phyloP scores from a whole-genome alignment of 2,329 filamentous ascomycete genomes.

The Scedosporium boydii region DNA sequence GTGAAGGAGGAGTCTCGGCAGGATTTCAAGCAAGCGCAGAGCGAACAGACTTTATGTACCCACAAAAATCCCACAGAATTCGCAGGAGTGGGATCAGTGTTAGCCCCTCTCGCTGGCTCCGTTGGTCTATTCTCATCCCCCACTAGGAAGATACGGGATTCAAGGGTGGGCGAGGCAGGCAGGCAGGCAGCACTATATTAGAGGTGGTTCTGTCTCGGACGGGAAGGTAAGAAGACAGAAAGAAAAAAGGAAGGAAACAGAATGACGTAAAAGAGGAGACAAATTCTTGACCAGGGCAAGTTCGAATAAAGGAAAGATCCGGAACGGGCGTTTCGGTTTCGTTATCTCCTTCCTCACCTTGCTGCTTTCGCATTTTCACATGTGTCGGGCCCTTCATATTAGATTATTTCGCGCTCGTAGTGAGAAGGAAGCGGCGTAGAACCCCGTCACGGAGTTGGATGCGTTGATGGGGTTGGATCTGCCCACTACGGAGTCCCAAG shows the following conservation, averaged over 20 bases:
- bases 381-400: background rate
- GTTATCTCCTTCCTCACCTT: background rate
- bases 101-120: background rate
- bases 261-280: background rate
- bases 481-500: background rate
- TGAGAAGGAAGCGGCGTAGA: background rate
- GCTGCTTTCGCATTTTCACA: background rate
- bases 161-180: background rate
- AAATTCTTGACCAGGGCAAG: background rate
- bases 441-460: background rate
- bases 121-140: background rate
- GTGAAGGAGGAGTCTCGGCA: background rate
- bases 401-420: background rate
- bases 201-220: background rate
- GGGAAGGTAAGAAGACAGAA: background rate
- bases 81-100: background rate
- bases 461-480: background rate
- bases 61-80: background rate
- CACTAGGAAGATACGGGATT: background rate
- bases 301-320: background rate
- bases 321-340: background rate
- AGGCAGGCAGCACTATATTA: background rate
- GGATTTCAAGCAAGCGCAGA: background rate
- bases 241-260: background rate
- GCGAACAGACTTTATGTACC: background rate